Evolutionary conservation across 1,284 basidiomycete species (phyloP), one percentile per base, ranked within the genome.

Genomic region (Sphaerobolus stellatus): DNA sequence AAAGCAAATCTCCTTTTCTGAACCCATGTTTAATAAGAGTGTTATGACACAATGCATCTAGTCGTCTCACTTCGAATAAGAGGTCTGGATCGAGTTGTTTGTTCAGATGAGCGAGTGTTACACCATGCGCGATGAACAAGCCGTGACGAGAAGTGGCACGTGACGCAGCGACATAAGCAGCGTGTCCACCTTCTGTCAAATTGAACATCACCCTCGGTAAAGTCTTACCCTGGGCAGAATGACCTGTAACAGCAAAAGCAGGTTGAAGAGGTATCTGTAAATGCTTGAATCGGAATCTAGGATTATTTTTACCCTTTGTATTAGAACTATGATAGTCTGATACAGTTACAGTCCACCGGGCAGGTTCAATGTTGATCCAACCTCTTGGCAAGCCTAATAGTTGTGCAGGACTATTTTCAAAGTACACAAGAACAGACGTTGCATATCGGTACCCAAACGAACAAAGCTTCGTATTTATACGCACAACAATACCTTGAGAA

Each of bases 361-460:
- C 18, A 9, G 66, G 58, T 25, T 45, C 20, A 5, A 67, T 58
- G 2, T 62, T 62, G 50, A 63, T 64, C 20, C 50, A 55, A 8
- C 57, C 54, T 27, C 34, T 20, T 7, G 65, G 67, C 11, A 67
- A 46, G 6, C 36, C 51, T n/a, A 44, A 14, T 0, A 69, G 36
- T 4, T 56, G 22, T 6, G 66, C 54, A 27, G 54, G 58, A 45
- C 61, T 61, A 3, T 58, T 27, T 6, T 62, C 61, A 56, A 70
- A 68, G 5, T 66, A 56, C 20, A 69, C 59, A 18, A 69, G 47
- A 1, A 58, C 64, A 34, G 48, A 50, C 7, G 33, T 47, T 0
- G 54, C 56, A 41, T 48, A 50, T 1, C 18, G 41, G 5, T 53
- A 45, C 8, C 50, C 56, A 13, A 27, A 27, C 13, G 25, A 30